Percentiles rank a stretch among this genome's conserved stretches.
Conservation (phyloP, 495 filamentous ascomycete genomes). For the Hypomontagnella monticulosa region DNA sequence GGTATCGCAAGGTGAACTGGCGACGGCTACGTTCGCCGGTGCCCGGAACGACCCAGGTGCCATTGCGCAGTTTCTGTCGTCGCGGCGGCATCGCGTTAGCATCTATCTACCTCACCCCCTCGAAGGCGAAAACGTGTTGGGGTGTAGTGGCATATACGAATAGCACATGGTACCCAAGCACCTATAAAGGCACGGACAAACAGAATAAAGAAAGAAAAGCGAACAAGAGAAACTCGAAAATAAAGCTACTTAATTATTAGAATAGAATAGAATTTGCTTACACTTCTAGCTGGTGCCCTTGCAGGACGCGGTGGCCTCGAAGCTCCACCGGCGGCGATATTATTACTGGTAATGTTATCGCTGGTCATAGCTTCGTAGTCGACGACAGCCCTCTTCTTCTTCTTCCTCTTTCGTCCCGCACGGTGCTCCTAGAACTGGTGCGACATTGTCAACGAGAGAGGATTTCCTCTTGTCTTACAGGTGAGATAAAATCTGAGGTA, state of each 20-base stretch:
- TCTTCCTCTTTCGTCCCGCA: conserved; percentile 34
- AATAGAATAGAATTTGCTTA: conserved; percentile 31
- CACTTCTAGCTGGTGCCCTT: conserved; percentile 30
- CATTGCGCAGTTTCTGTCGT: conserved; percentile 66
- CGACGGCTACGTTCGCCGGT: conserved; percentile 69
- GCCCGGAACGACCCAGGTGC: conserved; percentile 67
- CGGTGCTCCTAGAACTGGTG: conserved; percentile 30
- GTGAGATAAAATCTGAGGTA: background rate
- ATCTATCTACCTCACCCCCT: conserved; percentile 8
- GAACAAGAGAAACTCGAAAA: background rate
- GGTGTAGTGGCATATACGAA: conserved; percentile 4
- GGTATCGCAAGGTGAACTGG: conserved; percentile 63
- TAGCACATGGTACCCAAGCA: background rate
- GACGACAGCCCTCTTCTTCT: conserved; percentile 21
- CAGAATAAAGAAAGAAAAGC: conserved; percentile 1
- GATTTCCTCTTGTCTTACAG: background rate
- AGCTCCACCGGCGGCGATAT: conserved; percentile 31
- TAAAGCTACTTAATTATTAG: background rate
- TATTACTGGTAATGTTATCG: conserved; percentile 29
- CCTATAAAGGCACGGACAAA: background rate
- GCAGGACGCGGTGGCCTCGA: conserved; percentile 29
- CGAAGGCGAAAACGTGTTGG: conserved; percentile 9
- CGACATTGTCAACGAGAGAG: conserved; percentile 23
- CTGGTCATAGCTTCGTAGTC: conserved; percentile 37
- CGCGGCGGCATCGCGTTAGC: conserved; percentile 43